These are phyloP conservation scores for Suillus subalutaceus DNA, from an alignment of 768 basidiomycete genomes.

Conservation along the genomic window DNA sequence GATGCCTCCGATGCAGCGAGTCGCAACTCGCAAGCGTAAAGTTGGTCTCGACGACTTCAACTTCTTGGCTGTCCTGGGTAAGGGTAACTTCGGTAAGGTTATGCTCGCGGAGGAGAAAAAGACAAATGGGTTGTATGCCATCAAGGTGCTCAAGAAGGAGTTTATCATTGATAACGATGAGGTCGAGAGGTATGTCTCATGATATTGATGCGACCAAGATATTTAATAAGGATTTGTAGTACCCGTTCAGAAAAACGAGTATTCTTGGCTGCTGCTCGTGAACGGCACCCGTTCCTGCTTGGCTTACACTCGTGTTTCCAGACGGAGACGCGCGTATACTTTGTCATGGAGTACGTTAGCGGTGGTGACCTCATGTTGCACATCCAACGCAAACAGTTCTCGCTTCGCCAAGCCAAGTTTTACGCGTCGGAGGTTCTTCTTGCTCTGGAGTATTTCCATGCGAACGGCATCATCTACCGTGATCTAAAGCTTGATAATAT, in stretches of 20 bases:
- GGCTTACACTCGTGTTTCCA: slow-evolving; percentile 99
- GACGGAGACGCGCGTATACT: slow-evolving; percentile 98
- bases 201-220: slow-evolving; percentile 10
- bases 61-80: slow-evolving; percentile 96
- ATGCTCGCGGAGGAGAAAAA: slow-evolving; percentile 99
- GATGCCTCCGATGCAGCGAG: slow-evolving; percentile 42
- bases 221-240: slow-evolving; percentile 44
- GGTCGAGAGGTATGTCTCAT: slow-evolving; percentile 82
- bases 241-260: slow-evolving; percentile 99
- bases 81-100: slow-evolving; percentile 99
- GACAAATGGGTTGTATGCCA: slow-evolving; percentile 87
- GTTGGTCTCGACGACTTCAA: slow-evolving; percentile 99
- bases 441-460: slow-evolving; percentile 97
- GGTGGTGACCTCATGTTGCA: slow-evolving; percentile 99
- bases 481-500: slow-evolving; percentile 99
- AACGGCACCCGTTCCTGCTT: slow-evolving; percentile 96
- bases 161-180: slow-evolving; percentile 99
- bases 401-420: slow-evolving; percentile 97
- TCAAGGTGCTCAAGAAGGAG: slow-evolving; percentile 99
- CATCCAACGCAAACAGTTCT: slow-evolving; percentile 99
- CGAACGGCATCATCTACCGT: slow-evolving; percentile 98
- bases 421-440: slow-evolving; percentile 97
- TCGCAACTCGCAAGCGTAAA: slow-evolving; percentile 67
- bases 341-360: slow-evolving; percentile 99
- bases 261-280: slow-evolving; percentile 94